A percentile compares a stretch with the other conserved stretches of the same genome.
Conservation (phyloP, 495 filamentous ascomycete genomes). For the Aspergillus homomorphus region DNA sequence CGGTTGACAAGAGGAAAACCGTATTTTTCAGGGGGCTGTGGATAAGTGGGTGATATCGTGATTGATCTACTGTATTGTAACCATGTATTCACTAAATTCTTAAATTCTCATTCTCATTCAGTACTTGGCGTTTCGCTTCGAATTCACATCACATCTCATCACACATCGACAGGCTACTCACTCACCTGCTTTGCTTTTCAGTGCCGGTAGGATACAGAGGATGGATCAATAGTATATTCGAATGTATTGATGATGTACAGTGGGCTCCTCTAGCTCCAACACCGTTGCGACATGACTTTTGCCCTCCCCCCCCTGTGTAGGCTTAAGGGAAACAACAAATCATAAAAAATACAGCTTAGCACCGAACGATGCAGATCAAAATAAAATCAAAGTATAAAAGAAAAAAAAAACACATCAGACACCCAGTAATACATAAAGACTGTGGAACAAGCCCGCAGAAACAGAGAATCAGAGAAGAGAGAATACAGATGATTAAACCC, state of each 20-base stretch:
- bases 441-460: slow-evolving; percentile 22
- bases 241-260: slow-evolving; percentile 19
- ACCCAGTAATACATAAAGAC: slow-evolving; percentile 41
- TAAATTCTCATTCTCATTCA: no score
- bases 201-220: no score
- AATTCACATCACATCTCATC: no score
- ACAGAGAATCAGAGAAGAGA: slow-evolving; percentile 15
- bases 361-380: slow-evolving; percentile 33
- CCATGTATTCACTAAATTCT: no score
- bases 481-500: slow-evolving; percentile 9
- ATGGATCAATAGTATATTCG: slow-evolving; percentile 4
- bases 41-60: not conserved
- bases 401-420: slow-evolving; percentile 25
- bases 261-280: slow-evolving; percentile 15
- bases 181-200: no score
- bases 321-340: not conserved
- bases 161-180: not conserved
- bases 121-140: no score
- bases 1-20: not conserved
- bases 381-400: slow-evolving; percentile 13
- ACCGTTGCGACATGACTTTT: slow-evolving; percentile 11
- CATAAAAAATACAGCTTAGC: slow-evolving; percentile 19
- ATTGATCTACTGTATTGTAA: slow-evolving; percentile 1
- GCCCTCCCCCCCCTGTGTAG: slow-evolving; percentile 4
- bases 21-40: slow-evolving; percentile 16